Percentiles rank a stretch among this genome's conserved stretches.
phyloP scores from a whole-genome alignment of 306 rosid genomes.

The Lathyrus oleraceus region DNA sequence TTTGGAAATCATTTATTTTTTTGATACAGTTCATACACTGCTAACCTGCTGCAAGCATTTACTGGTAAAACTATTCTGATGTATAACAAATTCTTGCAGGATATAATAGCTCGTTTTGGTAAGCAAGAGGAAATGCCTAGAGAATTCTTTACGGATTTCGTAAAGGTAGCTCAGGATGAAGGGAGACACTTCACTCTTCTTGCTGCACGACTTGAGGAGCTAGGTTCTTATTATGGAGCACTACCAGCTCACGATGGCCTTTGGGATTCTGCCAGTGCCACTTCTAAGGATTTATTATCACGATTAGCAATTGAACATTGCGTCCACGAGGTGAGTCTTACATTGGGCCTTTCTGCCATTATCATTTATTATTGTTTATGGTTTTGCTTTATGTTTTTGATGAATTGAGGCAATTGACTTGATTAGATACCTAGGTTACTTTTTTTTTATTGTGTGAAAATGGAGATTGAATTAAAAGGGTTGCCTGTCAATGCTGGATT shows the following conservation, averaged over 20 bases:
- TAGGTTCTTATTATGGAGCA: conserved; percentile 80
- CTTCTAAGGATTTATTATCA: conserved; percentile 71
- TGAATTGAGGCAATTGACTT: conserved; percentile 2
- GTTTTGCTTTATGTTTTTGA: conserved; percentile 25
- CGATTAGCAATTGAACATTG: conserved; percentile 87
- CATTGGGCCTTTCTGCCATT: conserved; percentile 3
- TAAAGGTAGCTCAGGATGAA: conserved; percentile 89
- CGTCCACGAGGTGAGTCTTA: conserved; percentile 73
- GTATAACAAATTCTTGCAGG: conserved; percentile 46
- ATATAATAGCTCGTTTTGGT: conserved; percentile 85
- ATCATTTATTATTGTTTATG: conserved; percentile 13
- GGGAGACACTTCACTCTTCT: conserved; percentile 82
- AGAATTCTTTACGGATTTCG: conserved; percentile 80
- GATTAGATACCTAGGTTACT: neutral
- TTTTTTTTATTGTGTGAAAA: conserved; percentile 18
- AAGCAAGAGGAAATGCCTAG: conserved; percentile 83
- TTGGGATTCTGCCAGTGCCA: conserved; percentile 84
- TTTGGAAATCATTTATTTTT: conserved; percentile 14
- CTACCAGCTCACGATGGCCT: conserved; percentile 84
- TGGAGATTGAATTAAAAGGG: conserved; percentile 1
- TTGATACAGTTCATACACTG: conserved; percentile 6
- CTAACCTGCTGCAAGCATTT: neutral
- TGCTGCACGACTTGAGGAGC: conserved; percentile 67
- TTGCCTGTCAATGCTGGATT: conserved; percentile 1
- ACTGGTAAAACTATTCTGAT: neutral